Percentiles rank a stretch among this genome's conserved stretches.
These are phyloP conservation scores for Dactylis glomerata DNA, from an alignment of 176 grass and related monocot genomes.

Conservation along the genomic window DNA sequence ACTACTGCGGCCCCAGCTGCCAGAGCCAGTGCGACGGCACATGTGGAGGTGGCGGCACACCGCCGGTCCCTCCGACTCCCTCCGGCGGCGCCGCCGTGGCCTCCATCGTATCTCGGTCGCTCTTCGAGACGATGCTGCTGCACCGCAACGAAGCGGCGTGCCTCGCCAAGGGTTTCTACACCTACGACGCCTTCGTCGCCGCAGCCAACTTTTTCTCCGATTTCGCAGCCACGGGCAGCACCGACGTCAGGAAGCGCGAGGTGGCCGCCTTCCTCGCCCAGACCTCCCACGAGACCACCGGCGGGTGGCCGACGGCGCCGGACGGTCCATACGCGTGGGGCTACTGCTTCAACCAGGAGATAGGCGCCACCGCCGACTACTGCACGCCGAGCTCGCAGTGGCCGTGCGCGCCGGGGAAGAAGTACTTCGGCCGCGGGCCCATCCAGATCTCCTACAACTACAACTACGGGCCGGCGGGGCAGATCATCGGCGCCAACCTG, in stretches of 20 bases:
- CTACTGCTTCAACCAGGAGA: constrained; percentile 41
- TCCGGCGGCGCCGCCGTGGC: constrained; percentile 6
- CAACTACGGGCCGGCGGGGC: constrained; percentile 48
- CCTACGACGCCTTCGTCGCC: constrained; percentile 44
- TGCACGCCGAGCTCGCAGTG: constrained; percentile 37
- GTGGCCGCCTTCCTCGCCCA: constrained; percentile 54
- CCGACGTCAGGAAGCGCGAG: constrained; percentile 25
- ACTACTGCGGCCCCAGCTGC: background rate
- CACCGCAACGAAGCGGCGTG: constrained; percentile 46
- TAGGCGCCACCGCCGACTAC: constrained; percentile 17
- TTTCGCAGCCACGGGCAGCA: constrained; percentile 21
- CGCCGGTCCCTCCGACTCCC: background rate
- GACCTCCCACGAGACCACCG: constrained; percentile 71
- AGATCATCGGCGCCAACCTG: constrained; percentile 16
- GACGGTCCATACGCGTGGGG: constrained; percentile 45
- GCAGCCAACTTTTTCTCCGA: constrained; percentile 20
- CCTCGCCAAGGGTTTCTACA: constrained; percentile 40
- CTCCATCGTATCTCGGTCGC: constrained; percentile 30
- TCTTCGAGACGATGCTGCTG: constrained; percentile 50
- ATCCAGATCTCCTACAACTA: constrained; percentile 62
- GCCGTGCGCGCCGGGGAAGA: constrained; percentile 37
- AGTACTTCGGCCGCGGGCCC: constrained; percentile 56
- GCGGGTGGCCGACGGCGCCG: constrained; percentile 30
- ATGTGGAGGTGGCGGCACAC: background rate
- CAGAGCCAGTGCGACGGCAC: too few species aligned